These are phyloP conservation scores for Cardamine occulta DNA, from an alignment of 345 rosid species.

Conservation along the genomic window DNA sequence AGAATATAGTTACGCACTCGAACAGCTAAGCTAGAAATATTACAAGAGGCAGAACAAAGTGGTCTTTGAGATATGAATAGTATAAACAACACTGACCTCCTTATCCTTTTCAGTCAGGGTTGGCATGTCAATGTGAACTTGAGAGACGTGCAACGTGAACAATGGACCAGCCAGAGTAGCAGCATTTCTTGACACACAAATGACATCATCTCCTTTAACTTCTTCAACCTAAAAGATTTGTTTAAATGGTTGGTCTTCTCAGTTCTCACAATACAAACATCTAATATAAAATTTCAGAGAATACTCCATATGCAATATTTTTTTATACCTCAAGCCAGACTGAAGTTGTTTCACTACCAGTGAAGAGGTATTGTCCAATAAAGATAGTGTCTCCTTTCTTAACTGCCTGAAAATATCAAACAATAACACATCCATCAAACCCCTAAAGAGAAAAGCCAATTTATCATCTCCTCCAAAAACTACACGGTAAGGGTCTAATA, in stretches of 20 bases:
- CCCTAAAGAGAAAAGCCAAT: background rate
- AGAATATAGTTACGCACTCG: background rate
- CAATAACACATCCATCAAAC: conserved; percentile 22
- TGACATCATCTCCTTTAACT: conserved; percentile 75
- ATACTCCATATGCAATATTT: background rate
- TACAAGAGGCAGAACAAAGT: background rate
- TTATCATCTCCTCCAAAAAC: background rate
- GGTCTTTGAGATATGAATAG: background rate
- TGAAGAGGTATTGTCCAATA: conserved; percentile 84
- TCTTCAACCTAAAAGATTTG: conserved; percentile 63
- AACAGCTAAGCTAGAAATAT: background rate
- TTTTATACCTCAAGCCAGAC: conserved; percentile 84
- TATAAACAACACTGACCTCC: conserved; percentile 55
- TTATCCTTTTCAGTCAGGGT: conserved; percentile 84
- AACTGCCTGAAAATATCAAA: conserved; percentile 63
- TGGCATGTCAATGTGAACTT: conserved; percentile 78
- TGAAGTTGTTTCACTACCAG: conserved; percentile 96
- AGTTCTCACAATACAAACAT: conserved; percentile 12
- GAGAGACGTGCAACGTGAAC: conserved; percentile 85
- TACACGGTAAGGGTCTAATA: background rate
- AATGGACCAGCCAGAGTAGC: conserved; percentile 84
- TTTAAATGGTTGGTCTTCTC: conserved; percentile 10
- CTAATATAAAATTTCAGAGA: background rate
- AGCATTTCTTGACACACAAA: conserved; percentile 79
- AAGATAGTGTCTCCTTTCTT: conserved; percentile 91